Conservation (phyloP, 106 monocot species). For the Triglochin maritima region DNA sequence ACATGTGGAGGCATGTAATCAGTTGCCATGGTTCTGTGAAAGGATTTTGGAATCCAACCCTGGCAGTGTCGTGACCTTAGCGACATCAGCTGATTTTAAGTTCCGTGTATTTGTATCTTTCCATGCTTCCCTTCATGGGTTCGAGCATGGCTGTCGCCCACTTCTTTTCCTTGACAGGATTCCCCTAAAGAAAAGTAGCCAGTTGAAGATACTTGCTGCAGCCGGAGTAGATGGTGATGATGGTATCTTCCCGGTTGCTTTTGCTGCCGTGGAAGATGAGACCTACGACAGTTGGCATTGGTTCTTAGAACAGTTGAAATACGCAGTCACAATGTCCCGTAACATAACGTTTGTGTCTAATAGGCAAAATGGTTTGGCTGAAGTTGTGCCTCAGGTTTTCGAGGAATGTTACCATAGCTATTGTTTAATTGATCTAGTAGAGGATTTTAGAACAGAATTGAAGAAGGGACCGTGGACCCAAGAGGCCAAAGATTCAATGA, state of each 20-base stretch:
- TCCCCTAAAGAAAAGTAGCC: constrained; percentile 60
- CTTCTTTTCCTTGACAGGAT: constrained; percentile 79
- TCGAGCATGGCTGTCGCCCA: constrained; percentile 83
- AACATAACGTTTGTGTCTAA: constrained; percentile 63
- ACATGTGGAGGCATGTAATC: constrained; percentile 65
- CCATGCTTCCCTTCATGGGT: constrained; percentile 84
- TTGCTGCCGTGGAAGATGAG: constrained; percentile 82
- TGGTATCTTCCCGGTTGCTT: constrained; percentile 72
- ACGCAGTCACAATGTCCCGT: constrained; percentile 41
- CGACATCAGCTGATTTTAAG: constrained; percentile 48
- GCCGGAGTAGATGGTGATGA: constrained; percentile 76
- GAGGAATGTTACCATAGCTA: constrained; percentile 53
- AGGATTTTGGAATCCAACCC: constrained; percentile 83
- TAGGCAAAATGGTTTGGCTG: constrained; percentile 58
- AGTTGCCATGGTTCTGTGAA: constrained; percentile 72
- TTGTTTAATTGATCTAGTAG: constrained; percentile 63
- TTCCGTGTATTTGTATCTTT: constrained; percentile 82
- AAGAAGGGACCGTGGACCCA: constrained; percentile 58
- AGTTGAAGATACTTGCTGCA: constrained; percentile 59
- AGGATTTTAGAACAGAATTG: constrained; percentile 67
- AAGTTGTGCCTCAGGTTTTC: constrained; percentile 68
- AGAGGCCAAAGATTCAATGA: constrained; percentile 47
- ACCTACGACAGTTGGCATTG: constrained; percentile 68
- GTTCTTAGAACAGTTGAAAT: constrained; percentile 75
- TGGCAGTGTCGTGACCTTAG: constrained; percentile 62